A percentile compares a stretch with the other conserved stretches of the same genome.
These are phyloP conservation scores for Meyerozyma smithsonii DNA, from an alignment of 1,139 yeast genomes.

Conservation along the genomic window DNA sequence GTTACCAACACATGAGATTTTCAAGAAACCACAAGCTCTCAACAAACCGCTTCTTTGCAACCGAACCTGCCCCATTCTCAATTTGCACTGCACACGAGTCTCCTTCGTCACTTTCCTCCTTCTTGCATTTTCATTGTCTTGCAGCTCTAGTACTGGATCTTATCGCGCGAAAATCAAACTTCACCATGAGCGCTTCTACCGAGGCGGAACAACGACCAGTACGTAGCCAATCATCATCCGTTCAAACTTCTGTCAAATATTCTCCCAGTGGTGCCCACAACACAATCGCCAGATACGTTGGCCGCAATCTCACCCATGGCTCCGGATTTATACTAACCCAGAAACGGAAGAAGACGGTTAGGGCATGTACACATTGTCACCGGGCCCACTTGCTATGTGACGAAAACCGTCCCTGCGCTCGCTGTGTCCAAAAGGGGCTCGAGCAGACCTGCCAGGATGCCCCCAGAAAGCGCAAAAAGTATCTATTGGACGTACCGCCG, in stretches of 20 bases:
- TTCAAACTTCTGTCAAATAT: no score
- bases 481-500: slow-evolving; percentile 54
- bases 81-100: background rate
- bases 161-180: background rate
- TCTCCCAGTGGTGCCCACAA: no score
- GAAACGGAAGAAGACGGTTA: slow-evolving; percentile 55
- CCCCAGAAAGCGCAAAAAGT: slow-evolving; percentile 81
- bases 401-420: slow-evolving; percentile 69
- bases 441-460: slow-evolving; percentile 82
- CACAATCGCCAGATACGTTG: no score
- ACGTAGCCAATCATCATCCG: background rate
- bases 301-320: no score
- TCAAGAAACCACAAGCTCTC: no score
- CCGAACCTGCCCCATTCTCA: background rate
- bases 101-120: background rate
- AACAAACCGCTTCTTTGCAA: no score
- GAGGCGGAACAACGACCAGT: background rate
- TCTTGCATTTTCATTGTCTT: background rate
- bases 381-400: slow-evolving; percentile 88
- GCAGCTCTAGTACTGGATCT: background rate
- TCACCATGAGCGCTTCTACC: background rate
- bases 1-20: no score
- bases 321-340: slow-evolving; percentile 7
- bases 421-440: slow-evolving; percentile 71
- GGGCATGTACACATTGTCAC: slow-evolving; percentile 87